phyloP scores from a whole-genome alignment of 2,329 filamentous ascomycete genomes.

The Aspergillus eucalypticola region DNA sequence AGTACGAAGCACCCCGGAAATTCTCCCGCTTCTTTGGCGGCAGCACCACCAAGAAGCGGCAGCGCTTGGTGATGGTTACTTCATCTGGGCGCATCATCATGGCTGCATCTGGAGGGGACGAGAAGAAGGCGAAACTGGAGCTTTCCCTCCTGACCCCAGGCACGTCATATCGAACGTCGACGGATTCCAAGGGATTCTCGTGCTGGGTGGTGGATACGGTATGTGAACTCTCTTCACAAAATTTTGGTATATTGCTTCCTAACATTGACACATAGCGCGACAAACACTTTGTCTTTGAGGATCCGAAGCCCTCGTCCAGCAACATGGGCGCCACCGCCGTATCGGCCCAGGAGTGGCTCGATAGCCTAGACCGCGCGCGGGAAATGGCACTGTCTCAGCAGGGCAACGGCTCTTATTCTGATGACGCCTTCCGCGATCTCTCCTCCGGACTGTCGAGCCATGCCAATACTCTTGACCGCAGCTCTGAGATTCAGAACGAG shows the following conservation, averaged over 20 bases:
- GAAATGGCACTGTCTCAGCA: constrained; percentile 79
- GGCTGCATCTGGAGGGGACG: constrained; percentile 86
- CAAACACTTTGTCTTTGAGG: constrained; percentile 90
- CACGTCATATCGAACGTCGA: constrained; percentile 74
- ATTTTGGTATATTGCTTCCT: constrained; percentile 30
- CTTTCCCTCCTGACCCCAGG: constrained; percentile 78
- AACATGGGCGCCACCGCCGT: constrained; percentile 65
- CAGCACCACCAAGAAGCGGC: constrained; percentile 86
- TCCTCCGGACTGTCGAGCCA: constrained; percentile 71
- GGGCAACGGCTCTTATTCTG: constrained; percentile 65
- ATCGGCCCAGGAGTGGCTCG: constrained; percentile 87
- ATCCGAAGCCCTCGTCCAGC: constrained; percentile 71
- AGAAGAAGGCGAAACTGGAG: constrained; percentile 93
- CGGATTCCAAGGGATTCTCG: constrained; percentile 82
- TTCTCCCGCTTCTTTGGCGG: constrained; percentile 92
- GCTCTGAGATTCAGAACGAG: constrained; percentile 41
- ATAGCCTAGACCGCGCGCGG: constrained; percentile 79
- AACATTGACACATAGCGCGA: constrained; percentile 63
- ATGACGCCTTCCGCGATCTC: constrained; percentile 68
- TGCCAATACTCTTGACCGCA: constrained; percentile 46
- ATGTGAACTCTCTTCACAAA: constrained; percentile 48
- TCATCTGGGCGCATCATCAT: constrained; percentile 87
- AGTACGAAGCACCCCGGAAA: constrained; percentile 74
- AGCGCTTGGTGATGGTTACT: constrained; percentile 91
- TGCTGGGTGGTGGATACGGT: constrained; percentile 94